Conservation (phyloP, 768 basidiomycete genomes). For the Psilocybe subaeruginosa region DNA sequence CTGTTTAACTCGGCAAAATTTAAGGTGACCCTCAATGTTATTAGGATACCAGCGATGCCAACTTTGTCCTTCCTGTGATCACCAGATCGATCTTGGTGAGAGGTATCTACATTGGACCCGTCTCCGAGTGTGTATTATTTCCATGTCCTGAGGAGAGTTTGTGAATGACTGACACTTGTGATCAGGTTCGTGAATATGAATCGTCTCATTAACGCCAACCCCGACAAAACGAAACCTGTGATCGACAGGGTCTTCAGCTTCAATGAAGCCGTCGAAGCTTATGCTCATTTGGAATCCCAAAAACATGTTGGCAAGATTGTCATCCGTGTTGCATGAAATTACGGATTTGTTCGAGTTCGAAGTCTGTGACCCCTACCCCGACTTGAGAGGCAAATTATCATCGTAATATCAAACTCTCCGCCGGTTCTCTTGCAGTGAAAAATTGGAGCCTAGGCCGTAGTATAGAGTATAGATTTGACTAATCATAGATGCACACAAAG, state of each 20-base stretch:
- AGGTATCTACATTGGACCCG: slow-evolving; percentile 59
- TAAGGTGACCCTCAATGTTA: background rate
- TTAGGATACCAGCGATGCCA: slow-evolving; percentile 27
- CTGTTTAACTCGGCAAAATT: background rate
- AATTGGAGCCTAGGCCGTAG: too few relatives aligned
- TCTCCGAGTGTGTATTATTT: slow-evolving; percentile 48
- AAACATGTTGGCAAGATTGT: slow-evolving; percentile 66
- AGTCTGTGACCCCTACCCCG: too few relatives aligned
- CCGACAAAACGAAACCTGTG: slow-evolving; percentile 46
- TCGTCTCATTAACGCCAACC: slow-evolving; percentile 45
- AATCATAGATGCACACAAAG: too few relatives aligned
- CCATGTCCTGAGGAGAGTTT: too few relatives aligned
- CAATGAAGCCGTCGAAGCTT: slow-evolving; percentile 54
- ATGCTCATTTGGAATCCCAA: slow-evolving; percentile 53
- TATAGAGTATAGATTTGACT: too few relatives aligned
- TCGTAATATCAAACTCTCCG: too few relatives aligned
- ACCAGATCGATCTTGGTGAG: slow-evolving; percentile 44
- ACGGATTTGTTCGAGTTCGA: too few relatives aligned
- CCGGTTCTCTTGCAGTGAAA: too few relatives aligned
- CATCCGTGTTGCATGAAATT: slow-evolving; percentile 39
- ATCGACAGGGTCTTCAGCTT: slow-evolving; percentile 63
- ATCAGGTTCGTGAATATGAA: slow-evolving; percentile 59
- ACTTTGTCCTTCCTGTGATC: slow-evolving; percentile 37
- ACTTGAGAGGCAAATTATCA: too few relatives aligned
- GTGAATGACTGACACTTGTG: background rate